These are phyloP conservation scores for Termitomyces sp. DNA, from an alignment of 768 basidiomycete genomes.

Conservation along the genomic window DNA sequence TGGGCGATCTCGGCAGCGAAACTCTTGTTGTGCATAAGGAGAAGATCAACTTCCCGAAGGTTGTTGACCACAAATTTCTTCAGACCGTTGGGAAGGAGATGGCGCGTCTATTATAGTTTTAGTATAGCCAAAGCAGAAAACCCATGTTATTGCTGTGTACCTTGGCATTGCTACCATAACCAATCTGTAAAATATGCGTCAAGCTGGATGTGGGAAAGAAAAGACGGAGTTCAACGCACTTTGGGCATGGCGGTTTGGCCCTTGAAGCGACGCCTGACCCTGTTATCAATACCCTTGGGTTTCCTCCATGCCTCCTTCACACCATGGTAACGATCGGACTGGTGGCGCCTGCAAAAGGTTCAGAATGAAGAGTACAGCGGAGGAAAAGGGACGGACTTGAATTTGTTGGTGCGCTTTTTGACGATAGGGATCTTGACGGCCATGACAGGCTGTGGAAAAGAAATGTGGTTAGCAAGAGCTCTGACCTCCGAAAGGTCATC, in stretches of 20 bases:
- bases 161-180: constrained; percentile 90
- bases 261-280: constrained; percentile 92
- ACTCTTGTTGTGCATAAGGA: constrained; percentile 97
- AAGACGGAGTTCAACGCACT: constrained; percentile 36
- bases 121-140: constrained; percentile 43
- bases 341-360: constrained; percentile 73
- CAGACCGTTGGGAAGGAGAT: constrained; percentile 92
- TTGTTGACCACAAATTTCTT: constrained; percentile 97
- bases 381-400: constrained; percentile 69
- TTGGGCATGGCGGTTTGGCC: constrained; percentile 97
- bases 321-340: constrained; percentile 95
- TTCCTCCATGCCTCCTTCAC: constrained; percentile 99
- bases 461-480: constrained; percentile 17
- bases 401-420: constrained; percentile 96
- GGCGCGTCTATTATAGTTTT: constrained; percentile 62
- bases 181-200: constrained; percentile 44
- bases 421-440: constrained; percentile 62
- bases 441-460: constrained; percentile 35
- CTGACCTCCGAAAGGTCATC: constrained; percentile 29
- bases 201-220: background rate
- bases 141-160: constrained; percentile 28
- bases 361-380: constrained; percentile 2
- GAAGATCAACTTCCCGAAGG: constrained; percentile 88
- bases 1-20: constrained; percentile 97
- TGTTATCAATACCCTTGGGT: constrained; percentile 99